These are phyloP conservation scores for Yarrowia bubula DNA, from an alignment of 805 yeast genomes.

Conservation along the genomic window DNA sequence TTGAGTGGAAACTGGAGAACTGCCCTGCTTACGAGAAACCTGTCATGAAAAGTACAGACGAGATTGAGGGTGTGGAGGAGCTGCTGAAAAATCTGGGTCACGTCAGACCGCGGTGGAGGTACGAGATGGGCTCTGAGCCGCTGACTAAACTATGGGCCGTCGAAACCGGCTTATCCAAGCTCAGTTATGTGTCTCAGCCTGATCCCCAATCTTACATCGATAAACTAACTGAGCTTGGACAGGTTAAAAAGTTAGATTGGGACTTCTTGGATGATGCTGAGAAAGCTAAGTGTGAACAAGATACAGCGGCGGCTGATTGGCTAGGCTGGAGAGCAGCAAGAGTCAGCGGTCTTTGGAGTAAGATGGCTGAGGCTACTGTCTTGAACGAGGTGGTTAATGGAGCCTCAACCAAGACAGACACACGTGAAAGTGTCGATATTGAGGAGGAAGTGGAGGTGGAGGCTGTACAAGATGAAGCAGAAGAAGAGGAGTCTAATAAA, in stretches of 20 bases:
- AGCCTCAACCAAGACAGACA: background rate
- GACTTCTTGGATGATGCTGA: conserved; percentile 23
- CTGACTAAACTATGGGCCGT: conserved; percentile 43
- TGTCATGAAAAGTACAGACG: conserved; percentile 19
- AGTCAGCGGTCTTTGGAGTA: conserved; percentile 39
- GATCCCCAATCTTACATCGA: conserved; percentile 28
- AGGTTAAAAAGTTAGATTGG: conserved; percentile 24
- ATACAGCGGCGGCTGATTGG: conserved; percentile 42
- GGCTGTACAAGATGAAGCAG: background rate
- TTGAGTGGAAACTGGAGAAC: conserved; percentile 37
- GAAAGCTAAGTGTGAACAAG: conserved; percentile 31
- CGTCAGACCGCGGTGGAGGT: conserved; percentile 35
- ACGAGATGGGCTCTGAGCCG: conserved; percentile 38
- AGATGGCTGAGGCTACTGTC: conserved; percentile 38
- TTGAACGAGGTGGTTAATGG: conserved; percentile 5
- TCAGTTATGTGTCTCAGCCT: conserved; percentile 35
- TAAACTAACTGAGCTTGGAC: conserved; percentile 18
- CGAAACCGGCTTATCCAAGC: conserved; percentile 39
- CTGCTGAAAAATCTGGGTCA: conserved; percentile 21
- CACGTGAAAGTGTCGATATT: conserved; percentile 5
- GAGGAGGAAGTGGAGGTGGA: background rate
- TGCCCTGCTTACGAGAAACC: conserved; percentile 37
- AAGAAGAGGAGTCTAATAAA: background rate
- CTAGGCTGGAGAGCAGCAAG: conserved; percentile 46
- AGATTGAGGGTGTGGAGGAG: conserved; percentile 22